Evolutionary conservation across 345 rosid species (phyloP), one percentile per base, ranked within the genome.

Genomic region (Atalantia buxifolia): DNA sequence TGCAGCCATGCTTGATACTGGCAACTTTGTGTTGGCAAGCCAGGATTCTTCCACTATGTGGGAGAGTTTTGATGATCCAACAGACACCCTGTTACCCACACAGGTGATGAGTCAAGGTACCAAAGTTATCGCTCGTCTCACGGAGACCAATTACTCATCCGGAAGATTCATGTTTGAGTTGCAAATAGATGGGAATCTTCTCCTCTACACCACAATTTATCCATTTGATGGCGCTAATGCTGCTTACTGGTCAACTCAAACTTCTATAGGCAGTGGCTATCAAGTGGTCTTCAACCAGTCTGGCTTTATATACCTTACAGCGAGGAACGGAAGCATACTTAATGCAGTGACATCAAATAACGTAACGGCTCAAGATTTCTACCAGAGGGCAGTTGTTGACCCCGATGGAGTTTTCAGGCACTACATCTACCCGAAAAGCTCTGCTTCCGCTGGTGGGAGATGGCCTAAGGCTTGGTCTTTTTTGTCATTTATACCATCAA

Each of bases 11-110:
- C 89, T 85, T 24, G 89, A 91, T 66, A 79, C 76, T 0, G 92
- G 95, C 28, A 91, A 92, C 77, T 84, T 92, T n/a, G 90, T 83
- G 55, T 76, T 87, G 8, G 76, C 71, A 19, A 55, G 50, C 27
- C 21, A 36, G 24, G 77, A 69, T 8, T 73, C 76, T 16, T 18
- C 2, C 33, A 50, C 16, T 42, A 3, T 87, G 71, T 88, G 95
- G 93, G 76, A 85, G 74, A 87, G 84, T 66, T 92, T 88, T 71
- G 75, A 35, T 33, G 0, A 78, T 18, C 92, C 95, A 22, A 87
- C 92, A 0, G 92, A 92, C 19, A 86, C 91, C 1, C 38, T 92
- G 1, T 60, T 90, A 30, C 92, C 95, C 19, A 77, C 82, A 7
- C 93, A 89, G 80, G 75, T 28, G 0, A 12, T 90, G 73, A 68